Percentiles rank a stretch among this genome's conserved stretches.
Conservation (phyloP, 306 rosid genomes). For the Vigna nakashimae region DNA sequence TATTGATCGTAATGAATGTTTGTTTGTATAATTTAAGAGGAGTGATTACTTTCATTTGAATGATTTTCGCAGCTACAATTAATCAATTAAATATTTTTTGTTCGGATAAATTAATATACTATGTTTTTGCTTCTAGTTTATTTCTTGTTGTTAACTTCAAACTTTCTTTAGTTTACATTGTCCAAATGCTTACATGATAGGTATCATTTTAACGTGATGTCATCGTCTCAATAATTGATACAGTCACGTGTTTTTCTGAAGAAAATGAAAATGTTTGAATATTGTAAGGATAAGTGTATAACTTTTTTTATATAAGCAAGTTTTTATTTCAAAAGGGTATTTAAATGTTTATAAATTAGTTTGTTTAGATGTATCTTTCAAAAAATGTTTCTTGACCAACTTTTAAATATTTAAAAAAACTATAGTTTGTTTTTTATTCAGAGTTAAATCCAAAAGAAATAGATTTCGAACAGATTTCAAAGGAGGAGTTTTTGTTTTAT, state of each 20-base stretch:
- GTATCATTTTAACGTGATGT: background rate
- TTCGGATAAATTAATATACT: background rate
- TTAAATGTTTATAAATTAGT: background rate
- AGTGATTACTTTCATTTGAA: background rate
- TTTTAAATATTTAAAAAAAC: background rate
- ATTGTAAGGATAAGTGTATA: background rate
- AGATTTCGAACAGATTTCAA: background rate
- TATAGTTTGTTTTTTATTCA: background rate
- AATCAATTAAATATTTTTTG: background rate
- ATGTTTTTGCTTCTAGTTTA: background rate
- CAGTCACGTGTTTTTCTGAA: background rate
- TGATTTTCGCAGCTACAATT: background rate
- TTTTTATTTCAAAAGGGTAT: background rate
- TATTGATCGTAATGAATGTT: background rate
- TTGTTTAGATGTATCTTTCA: background rate
- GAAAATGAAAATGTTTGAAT: background rate
- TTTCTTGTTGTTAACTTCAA: background rate
- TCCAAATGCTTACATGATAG: background rate
- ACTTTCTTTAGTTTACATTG: background rate
- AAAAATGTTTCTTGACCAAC: background rate
- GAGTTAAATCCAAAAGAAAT: background rate
- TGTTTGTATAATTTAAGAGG: background rate
- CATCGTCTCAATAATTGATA: background rate
- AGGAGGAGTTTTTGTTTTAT: background rate
- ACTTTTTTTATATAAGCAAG: too few species aligned